Base-by-base conservation (phyloP, 768 basidiomycete species). In the Lyophyllum shimeji region DNA sequence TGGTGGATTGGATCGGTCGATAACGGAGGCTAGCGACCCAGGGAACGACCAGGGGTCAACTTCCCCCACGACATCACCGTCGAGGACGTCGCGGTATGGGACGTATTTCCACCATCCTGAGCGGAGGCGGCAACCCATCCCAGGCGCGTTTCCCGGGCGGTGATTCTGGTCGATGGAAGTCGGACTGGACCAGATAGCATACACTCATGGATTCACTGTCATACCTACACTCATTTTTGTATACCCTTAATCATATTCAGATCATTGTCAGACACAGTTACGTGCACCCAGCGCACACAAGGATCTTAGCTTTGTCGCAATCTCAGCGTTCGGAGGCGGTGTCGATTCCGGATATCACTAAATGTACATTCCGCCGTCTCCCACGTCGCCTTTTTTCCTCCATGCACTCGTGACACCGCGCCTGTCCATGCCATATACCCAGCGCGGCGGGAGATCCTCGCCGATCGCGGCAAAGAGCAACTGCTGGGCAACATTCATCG, bases 41-140 rank as follows among this genome's bases (percentile, higher is more conserved):
- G 65, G 57, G 44, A 65, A 59, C 13, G 62, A 59, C 11, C 55
- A 63, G 49, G 54, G 6, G 45, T 58, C 43, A 34, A 56, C 33
- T 15, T 50, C 70, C 7, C 60, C 68, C 20, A 44, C 68, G 47
- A 44, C 71, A 45, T 68, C 74, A 6, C 73, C 77, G n/a, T 73
- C 78, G 17, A 65, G 77, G 55, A 68, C 74, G 53, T 85, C 82
- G 59, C 75, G 89, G 25, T 87, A 90, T 68, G 81, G 83, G 31
- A 93, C 89, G 24, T 93, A 93, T 63, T 93, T 87, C 61, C 93
- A 93, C 67, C 93, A 93, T 68, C 93, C 93, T 0, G 93, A 94
- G 65, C 73, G 83, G 58, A 75, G 85, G 56, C 77, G 78, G 63
- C 77, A 80, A 59, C 64, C 69, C 0, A 75, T 87, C 55, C 87